phyloP scores from a whole-genome alignment of 352 stramenopile species.

The Phytopythium kandeliae region DNA sequence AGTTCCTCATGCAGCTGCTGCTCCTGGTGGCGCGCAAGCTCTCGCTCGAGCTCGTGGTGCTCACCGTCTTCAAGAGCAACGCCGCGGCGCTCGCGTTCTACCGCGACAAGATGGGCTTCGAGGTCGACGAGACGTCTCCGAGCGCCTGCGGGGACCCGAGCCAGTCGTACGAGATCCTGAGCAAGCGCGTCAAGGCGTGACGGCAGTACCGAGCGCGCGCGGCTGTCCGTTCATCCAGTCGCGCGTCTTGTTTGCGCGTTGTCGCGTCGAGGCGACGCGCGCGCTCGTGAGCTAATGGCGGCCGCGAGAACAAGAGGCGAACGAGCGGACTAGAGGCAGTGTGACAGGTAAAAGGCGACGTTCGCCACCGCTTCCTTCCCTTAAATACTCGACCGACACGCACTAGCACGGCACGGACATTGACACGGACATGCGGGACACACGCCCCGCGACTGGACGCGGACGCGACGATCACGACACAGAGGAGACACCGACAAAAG shows the following conservation, averaged over 20 bases:
- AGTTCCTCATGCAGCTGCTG: conserved; percentile 89
- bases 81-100: conserved; percentile 88
- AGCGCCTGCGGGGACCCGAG: conserved; percentile 63
- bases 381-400: conserved; percentile 8
- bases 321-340: too few relatives aligned
- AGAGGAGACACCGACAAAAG: conserved; percentile 2
- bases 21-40: conserved; percentile 73
- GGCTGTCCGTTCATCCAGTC: too few relatives aligned
- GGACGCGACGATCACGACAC: conserved; percentile 5
- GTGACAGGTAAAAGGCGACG: conserved; percentile 3
- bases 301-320: too few relatives aligned
- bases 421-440: background rate
- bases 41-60: conserved; percentile 87
- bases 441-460: background rate
- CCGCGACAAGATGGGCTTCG: conserved; percentile 75
- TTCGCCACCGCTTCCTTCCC: background rate
- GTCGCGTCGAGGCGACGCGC: too few relatives aligned
- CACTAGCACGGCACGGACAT: background rate
- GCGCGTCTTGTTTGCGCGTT: too few relatives aligned
- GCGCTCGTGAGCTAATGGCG: too few relatives aligned
- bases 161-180: conserved; percentile 84
- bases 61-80: conserved; percentile 94
- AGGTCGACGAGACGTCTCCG: conserved; percentile 88
- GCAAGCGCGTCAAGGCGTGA: conserved; percentile 37
- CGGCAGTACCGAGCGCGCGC: background rate